A percentile compares a stretch with the other conserved stretches of the same genome.
Evolutionary conservation across 2,329 filamentous ascomycete species (phyloP).

Genomic region (Diaporthe nobilis): DNA sequence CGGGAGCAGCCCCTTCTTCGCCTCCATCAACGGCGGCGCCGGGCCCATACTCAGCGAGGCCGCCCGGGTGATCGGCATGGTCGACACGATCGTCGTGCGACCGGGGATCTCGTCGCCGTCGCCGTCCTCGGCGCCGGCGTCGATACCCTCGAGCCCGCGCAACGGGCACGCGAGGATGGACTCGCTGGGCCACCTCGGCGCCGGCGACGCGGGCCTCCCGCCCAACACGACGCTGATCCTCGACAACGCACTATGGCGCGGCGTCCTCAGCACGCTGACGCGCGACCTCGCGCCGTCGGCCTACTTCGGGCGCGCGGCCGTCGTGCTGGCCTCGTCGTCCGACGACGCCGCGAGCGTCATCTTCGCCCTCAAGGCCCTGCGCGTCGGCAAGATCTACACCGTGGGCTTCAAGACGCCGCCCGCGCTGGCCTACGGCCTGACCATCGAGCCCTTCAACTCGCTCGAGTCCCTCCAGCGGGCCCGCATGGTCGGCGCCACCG

Average conservation of each 20-base stretch:
- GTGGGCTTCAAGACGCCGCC: constrained; percentile 81
- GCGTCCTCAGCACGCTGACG: constrained; percentile 84
- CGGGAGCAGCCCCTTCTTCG: constrained; percentile 66
- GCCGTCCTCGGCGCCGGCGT: constrained; percentile 59
- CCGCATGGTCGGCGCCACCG: constrained; percentile 58
- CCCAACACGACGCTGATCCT: constrained; percentile 74
- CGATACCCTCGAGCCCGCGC: constrained; percentile 63
- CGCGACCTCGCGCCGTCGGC: constrained; percentile 87
- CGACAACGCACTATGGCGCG: constrained; percentile 89
- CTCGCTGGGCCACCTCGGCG: constrained; percentile 37
- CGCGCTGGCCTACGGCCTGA: constrained; percentile 74
- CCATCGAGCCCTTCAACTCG: constrained; percentile 84
- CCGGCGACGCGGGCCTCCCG: constrained; percentile 54
- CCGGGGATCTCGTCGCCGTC: constrained; percentile 58
- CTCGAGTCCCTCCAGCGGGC: constrained; percentile 74
- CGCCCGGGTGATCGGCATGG: constrained; percentile 81
- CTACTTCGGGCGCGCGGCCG: constrained; percentile 81
- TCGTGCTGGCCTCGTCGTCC: constrained; percentile 80
- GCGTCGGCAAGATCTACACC: constrained; percentile 84
- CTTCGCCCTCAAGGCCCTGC: constrained; percentile 82
- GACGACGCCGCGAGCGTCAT: constrained; percentile 84
- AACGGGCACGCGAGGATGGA: constrained; percentile 41
- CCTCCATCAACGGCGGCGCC: constrained; percentile 62
- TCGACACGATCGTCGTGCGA: constrained; percentile 84
- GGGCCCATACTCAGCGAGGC: constrained; percentile 79